Conservation (phyloP, 148 eudicot species). For the Limonium bicolor region DNA sequence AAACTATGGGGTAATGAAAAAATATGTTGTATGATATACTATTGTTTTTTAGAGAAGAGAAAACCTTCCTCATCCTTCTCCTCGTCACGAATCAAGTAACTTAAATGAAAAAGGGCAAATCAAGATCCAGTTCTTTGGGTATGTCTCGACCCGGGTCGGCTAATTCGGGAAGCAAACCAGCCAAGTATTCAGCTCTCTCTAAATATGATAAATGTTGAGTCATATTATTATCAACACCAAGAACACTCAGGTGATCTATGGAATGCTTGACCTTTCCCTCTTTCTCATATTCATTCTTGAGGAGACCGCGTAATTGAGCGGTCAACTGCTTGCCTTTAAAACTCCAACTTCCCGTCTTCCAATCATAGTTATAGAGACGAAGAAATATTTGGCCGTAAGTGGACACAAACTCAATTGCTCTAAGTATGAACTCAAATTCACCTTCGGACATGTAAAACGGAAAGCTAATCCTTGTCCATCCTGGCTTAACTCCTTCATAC, state of each 20-base stretch:
- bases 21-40: too few species aligned
- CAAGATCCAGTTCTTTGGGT: conserved; percentile 13
- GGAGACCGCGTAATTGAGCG: not conserved
- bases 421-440: conserved; percentile 51
- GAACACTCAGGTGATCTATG: not conserved
- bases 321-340: conserved; percentile 8
- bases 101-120: conserved; percentile 17
- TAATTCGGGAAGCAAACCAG: conserved; percentile 7
- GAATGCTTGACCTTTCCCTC: not conserved
- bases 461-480: conserved; percentile 50
- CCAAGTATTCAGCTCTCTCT: conserved; percentile 13
- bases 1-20: too few species aligned
- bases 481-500: conserved; percentile 32
- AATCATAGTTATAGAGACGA: conserved; percentile 32
- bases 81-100: too few species aligned
- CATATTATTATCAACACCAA: not conserved
- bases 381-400: conserved; percentile 48
- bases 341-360: conserved; percentile 55
- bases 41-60: too few species aligned
- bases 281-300: not conserved
- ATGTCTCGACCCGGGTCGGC: conserved; percentile 3
- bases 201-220: conserved; percentile 6
- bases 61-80: too few species aligned
- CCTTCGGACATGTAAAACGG: conserved; percentile 47
- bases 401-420: conserved; percentile 46